Evolutionary conservation across 2,329 filamentous ascomycete species (phyloP), one percentile per base, ranked within the genome.

Genomic region (Exophiala dermatitidis): DNA sequence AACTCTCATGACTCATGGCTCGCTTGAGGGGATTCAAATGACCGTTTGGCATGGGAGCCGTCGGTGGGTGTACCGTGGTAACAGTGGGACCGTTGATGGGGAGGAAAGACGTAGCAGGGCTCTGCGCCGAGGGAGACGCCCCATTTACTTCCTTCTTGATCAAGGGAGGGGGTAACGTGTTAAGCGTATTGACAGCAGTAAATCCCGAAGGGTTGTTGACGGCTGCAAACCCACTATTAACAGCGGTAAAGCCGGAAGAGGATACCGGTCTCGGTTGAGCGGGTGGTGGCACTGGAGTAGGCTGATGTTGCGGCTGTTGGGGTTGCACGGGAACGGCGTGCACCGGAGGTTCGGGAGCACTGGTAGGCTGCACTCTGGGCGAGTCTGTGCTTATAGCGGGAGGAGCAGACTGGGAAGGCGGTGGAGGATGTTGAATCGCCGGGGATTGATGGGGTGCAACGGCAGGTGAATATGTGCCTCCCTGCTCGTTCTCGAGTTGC

Each of bases 401-500:
- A 9, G 58, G 53, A 32, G 51, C 46, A 6, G 53, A 47, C 10
- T 52, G 49, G 2, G 46, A n/a, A 53, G 79, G 77, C 65, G 84
- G 62, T 8, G 65, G 51, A 4, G 63, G 57, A 58, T 75, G 78
- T 19, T 19, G 19, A 62, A 76, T 90, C 65, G 89, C 75, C 1
- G 91, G 90, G 33, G 83, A 85, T 71, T 88, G 70, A 66, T 85
- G 71, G 2, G 91, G 90, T 3, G 82, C 85, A 34, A 49, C 29
- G 5, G 54, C 43, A 12, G 84, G 83, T 0, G 90, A 96, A 57
- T 93, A 82, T 10, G 91, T 90, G 1, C 91, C 93, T 54, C 91
- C 91, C 65, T 96, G 90, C 68, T 97, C 90, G 58, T 87, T 81
- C 68, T 97, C 91, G 6, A 97, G 75, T 70, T 96, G 90, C 64